Percentiles rank a stretch among this genome's conserved stretches.
Conservation (phyloP, 1,139 yeast genomes). For the Suhomyces bribrorum region DNA sequence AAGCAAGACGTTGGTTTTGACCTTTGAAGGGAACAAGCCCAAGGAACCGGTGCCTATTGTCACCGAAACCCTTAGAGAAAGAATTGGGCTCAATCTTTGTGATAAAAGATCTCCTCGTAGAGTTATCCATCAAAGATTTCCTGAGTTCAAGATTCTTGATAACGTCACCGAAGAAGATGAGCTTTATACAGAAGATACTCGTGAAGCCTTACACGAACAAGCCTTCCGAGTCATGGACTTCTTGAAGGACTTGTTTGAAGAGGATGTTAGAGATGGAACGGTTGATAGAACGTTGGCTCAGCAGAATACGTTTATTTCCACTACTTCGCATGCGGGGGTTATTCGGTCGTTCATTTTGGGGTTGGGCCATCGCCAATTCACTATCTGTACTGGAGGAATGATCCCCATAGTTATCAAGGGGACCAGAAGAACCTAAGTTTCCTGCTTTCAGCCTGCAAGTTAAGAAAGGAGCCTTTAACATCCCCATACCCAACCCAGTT, state of each 20-base stretch:
- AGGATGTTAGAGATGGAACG: slow-evolving; percentile 18
- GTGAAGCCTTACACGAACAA: slow-evolving; percentile 24
- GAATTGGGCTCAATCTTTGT: slow-evolving; percentile 24
- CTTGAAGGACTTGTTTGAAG: slow-evolving; percentile 23
- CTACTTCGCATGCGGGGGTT: slow-evolving; percentile 31
- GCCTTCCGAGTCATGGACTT: slow-evolving; percentile 23
- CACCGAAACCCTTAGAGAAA: slow-evolving; percentile 18
- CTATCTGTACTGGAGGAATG: slow-evolving; percentile 37
- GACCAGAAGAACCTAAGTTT: slow-evolving; percentile 15
- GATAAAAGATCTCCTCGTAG: slow-evolving; percentile 30
- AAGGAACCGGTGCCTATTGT: slow-evolving; percentile 15
- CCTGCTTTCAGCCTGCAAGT: too few species aligned
- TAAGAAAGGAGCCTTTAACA: too few species aligned
- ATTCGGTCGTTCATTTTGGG: slow-evolving; percentile 25
- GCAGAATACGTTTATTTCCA: slow-evolving; percentile 20
- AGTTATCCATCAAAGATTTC: slow-evolving; percentile 38
- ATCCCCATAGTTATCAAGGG: slow-evolving; percentile 28
- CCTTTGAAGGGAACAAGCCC: slow-evolving; percentile 26
- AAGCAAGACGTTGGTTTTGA: slow-evolving; percentile 22
- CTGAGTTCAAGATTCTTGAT: slow-evolving; percentile 27
- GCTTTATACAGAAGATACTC: slow-evolving; percentile 15
- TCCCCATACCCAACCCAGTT: too few species aligned
- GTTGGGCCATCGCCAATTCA: slow-evolving; percentile 25
- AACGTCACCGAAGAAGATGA: slow-evolving; percentile 24
- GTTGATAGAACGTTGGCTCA: slow-evolving; percentile 18